Conservation (phyloP, 371 early-diverging fungal species). For the Mucor ambiguus region DNA sequence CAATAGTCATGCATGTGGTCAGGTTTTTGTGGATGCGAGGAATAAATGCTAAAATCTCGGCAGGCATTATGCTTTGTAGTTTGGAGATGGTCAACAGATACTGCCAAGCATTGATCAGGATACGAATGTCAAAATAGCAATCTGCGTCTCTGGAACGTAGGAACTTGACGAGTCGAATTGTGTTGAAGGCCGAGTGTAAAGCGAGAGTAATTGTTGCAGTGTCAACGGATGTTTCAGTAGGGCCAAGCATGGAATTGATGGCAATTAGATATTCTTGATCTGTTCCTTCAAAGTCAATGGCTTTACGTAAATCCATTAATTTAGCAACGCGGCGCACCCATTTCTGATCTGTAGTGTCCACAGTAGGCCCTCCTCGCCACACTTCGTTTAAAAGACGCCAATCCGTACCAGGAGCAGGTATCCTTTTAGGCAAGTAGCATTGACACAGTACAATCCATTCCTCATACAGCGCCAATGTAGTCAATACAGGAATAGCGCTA, state of each 20-base stretch:
- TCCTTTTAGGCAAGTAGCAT: slow-evolving; percentile 18
- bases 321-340: slow-evolving; percentile 29
- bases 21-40: slow-evolving; percentile 24
- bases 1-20: slow-evolving; percentile 12
- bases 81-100: slow-evolving; percentile 19
- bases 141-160: slow-evolving; percentile 19
- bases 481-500: slow-evolving; percentile 30
- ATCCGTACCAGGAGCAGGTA: slow-evolving; percentile 11
- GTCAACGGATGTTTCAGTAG: slow-evolving; percentile 1
- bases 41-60: slow-evolving; percentile 9
- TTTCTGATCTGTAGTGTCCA: slow-evolving; percentile 6
- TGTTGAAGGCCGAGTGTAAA: slow-evolving; percentile 28
- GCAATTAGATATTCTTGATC: slow-evolving; percentile 30
- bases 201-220: slow-evolving; percentile 5
- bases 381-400: slow-evolving; percentile 14
- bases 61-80: slow-evolving; percentile 7
- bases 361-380: slow-evolving; percentile 13
- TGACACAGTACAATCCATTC: slow-evolving; percentile 23
- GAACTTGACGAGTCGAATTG: slow-evolving; percentile 24
- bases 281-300: slow-evolving; percentile 27
- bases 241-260: slow-evolving; percentile 4
- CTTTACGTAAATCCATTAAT: slow-evolving; percentile 18
- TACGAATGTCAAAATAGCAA: slow-evolving; percentile 37
- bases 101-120: slow-evolving; percentile 32
- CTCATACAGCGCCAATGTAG: slow-evolving; percentile 38